Evolutionary conservation across 345 rosid species (phyloP).

Genomic region (Murraya paniculata): DNA sequence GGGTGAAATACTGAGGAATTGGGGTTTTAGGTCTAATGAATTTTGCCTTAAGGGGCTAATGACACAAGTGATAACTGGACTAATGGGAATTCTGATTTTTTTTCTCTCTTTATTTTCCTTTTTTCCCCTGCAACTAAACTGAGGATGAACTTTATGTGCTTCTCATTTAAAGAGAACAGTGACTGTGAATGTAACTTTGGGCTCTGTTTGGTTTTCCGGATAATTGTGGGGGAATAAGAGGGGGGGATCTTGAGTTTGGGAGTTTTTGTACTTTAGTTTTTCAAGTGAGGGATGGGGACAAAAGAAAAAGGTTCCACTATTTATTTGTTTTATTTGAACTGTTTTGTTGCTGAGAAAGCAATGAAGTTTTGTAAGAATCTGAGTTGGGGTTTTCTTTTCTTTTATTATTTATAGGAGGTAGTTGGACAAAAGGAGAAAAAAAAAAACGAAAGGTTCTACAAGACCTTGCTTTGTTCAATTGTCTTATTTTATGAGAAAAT

Average conservation of each 20-base stretch:
- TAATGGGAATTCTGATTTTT: background rate
- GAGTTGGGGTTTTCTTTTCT: background rate
- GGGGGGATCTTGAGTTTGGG: slow-evolving; percentile 9
- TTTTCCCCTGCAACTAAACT: slow-evolving; percentile 10
- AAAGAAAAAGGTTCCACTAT: slow-evolving; percentile 7
- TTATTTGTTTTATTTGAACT: slow-evolving; percentile 8
- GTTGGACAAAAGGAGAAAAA: background rate
- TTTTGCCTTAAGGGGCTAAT: background rate
- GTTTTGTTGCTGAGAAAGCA: slow-evolving; percentile 10
- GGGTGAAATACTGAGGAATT: background rate
- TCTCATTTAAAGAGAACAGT: background rate
- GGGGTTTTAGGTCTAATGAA: background rate
- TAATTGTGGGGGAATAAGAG: slow-evolving; percentile 2
- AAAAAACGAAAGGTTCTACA: background rate
- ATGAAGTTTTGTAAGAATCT: background rate
- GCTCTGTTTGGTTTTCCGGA: background rate
- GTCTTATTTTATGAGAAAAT: background rate
- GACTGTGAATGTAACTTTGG: background rate
- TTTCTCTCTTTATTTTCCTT: background rate
- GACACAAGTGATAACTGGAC: background rate
- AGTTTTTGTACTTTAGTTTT: background rate
- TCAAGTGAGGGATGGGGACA: slow-evolving; percentile 6
- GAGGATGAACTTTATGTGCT: background rate
- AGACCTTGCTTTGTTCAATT: background rate
- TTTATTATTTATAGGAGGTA: background rate